Conservation (phyloP, 2,329 filamentous ascomycete species). For the Penicillium expansum region DNA sequence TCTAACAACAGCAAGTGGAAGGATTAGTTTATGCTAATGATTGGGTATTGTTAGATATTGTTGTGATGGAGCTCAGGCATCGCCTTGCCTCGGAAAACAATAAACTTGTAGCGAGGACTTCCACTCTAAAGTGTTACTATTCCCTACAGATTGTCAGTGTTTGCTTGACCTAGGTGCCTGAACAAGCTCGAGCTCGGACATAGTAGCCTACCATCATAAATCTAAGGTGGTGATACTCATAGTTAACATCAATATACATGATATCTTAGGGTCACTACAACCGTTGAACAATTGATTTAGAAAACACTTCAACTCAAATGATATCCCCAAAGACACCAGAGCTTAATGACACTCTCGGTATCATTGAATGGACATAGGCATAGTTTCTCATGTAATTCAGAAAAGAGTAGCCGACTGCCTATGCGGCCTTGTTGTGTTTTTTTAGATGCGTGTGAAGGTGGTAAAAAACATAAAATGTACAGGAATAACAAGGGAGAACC, state of each 20-base stretch:
- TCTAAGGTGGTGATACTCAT: background rate
- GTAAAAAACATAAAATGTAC: no score
- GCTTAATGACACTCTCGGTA: background rate
- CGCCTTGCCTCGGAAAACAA: background rate
- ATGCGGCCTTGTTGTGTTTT: no score
- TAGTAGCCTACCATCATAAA: no score
- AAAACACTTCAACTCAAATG: background rate
- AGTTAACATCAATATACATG: background rate
- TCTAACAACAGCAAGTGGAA: background rate
- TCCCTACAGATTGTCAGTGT: background rate
- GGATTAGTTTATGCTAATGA: background rate
- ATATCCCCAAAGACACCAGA: background rate
- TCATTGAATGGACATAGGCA: background rate
- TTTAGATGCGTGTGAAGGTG: no score
- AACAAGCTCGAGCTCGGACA: no score
- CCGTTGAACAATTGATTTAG: background rate
- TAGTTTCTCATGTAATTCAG: background rate
- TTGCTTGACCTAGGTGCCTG: background rate
- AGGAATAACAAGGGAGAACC: no score
- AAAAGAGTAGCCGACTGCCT: no score
- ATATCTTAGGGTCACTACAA: background rate
- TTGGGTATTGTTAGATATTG: background rate
- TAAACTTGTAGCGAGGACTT: background rate
- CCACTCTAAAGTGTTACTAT: background rate
- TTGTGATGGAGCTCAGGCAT: background rate